Evolutionary conservation across 768 basidiomycete genomes (phyloP).

Genomic region (Daedaleopsis nitida): DNA sequence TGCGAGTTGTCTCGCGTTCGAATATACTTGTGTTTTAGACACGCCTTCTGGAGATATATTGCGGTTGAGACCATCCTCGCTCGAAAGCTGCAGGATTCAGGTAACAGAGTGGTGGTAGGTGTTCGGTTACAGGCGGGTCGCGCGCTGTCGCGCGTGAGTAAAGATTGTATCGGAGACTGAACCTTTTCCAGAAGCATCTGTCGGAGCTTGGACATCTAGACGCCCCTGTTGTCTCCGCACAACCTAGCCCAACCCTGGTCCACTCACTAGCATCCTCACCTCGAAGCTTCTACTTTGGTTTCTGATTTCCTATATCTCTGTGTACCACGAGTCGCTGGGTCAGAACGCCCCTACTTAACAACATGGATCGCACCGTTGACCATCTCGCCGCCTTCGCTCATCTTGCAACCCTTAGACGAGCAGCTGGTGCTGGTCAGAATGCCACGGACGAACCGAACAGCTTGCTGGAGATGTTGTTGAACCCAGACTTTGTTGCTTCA

Average conservation of each 20-base stretch:
- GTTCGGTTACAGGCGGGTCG: neutral
- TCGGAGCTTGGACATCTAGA: neutral
- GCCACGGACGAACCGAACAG: neutral
- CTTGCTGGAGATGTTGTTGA: neutral
- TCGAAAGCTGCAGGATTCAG: neutral
- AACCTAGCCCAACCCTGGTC: too few species aligned
- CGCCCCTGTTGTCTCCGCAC: too few species aligned
- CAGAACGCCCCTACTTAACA: neutral
- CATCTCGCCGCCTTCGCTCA: neutral
- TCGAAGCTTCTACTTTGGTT: neutral
- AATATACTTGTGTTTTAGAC: slow-evolving; percentile 75
- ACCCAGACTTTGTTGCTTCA: slow-evolving; percentile 1
- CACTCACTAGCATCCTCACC: too few species aligned
- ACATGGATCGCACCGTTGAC: neutral
- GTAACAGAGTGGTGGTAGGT: neutral
- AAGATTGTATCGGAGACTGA: neutral
- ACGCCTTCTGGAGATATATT: slow-evolving; percentile 67
- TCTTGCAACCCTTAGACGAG: neutral
- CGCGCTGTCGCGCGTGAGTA: neutral
- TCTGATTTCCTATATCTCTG: too few species aligned
- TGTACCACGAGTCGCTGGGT: too few species aligned
- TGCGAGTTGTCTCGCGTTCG: slow-evolving; percentile 71
- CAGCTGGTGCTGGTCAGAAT: neutral
- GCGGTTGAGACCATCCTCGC: slow-evolving; percentile 6
- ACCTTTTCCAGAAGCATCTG: neutral